phyloP scores from a whole-genome alignment of 179 eudicot genomes.

The Corrigiola litoralis region DNA sequence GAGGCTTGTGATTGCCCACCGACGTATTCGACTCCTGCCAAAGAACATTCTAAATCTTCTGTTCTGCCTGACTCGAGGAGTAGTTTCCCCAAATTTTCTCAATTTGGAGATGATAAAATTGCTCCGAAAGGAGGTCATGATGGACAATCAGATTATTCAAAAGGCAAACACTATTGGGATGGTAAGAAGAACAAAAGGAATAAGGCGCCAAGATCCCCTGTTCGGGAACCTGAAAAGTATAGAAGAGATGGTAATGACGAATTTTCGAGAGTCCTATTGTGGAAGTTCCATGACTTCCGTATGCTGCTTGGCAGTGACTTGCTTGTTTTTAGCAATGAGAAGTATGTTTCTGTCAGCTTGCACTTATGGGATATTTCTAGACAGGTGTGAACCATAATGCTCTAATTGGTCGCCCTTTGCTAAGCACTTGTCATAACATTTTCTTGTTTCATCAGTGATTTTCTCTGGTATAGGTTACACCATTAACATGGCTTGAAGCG shows the following conservation, averaged over 20 bases:
- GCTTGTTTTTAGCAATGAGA: constrained; percentile 88
- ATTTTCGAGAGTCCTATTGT: constrained; percentile 68
- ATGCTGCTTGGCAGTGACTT: constrained; percentile 96
- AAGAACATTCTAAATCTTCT: constrained; percentile 41
- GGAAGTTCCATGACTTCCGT: constrained; percentile 97
- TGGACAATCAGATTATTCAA: constrained; percentile 30
- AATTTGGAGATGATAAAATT: constrained; percentile 31
- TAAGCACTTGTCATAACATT: not conserved
- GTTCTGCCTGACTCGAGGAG: constrained; percentile 36
- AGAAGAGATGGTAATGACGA: constrained; percentile 58
- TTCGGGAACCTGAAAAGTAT: constrained; percentile 71
- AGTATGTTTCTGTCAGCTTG: constrained; percentile 90
- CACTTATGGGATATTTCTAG: constrained; percentile 97
- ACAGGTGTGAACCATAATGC: constrained; percentile 42
- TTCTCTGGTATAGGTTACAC: constrained; percentile 52
- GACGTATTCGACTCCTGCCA: constrained; percentile 35
- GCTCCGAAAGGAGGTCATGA: constrained; percentile 31
- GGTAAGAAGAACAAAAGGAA: constrained; percentile 53
- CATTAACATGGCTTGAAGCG: constrained; percentile 96
- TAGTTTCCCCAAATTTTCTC: constrained; percentile 42
- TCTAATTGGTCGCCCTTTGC: not conserved
- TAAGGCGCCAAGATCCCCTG: constrained; percentile 54
- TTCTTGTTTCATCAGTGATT: not conserved
- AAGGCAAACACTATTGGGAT: constrained; percentile 52
- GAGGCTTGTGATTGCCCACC: constrained; percentile 99